Evolutionary conservation across 2,329 filamentous ascomycete species (phyloP).

Genomic region (Zalaria sp.): DNA sequence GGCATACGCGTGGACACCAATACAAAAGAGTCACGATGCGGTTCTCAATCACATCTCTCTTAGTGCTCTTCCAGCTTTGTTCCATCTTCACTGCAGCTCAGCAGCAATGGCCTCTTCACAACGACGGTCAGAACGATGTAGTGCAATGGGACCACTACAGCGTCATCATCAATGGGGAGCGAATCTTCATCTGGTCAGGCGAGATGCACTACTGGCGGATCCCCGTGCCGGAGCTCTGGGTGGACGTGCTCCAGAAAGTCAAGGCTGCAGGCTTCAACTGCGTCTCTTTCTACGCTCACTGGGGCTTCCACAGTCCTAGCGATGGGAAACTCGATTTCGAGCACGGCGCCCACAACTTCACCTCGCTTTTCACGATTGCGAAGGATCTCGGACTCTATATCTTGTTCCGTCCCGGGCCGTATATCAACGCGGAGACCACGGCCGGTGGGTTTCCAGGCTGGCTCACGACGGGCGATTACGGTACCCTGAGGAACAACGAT

Average conservation of each 20-base stretch:
- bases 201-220: slow-evolving; percentile 42
- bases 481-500: slow-evolving; percentile 33
- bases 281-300: slow-evolving; percentile 13
- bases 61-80: neutral
- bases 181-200: slow-evolving; percentile 38
- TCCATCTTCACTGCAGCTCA: neutral
- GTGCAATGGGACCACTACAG: slow-evolving; percentile 43
- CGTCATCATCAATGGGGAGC: slow-evolving; percentile 35
- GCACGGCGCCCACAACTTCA: slow-evolving; percentile 40
- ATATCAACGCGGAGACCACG: slow-evolving; percentile 47
- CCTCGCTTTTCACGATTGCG: slow-evolving; percentile 36
- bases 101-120: slow-evolving; percentile 4
- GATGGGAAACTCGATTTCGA: slow-evolving; percentile 28
- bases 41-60: neutral
- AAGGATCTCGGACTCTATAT: slow-evolving; percentile 41
- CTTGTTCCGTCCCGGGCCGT: slow-evolving; percentile 22
- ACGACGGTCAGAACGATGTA: slow-evolving; percentile 19
- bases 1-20: too few species aligned
- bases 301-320: neutral
- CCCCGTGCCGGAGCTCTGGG: slow-evolving; percentile 36
- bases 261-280: slow-evolving; percentile 37
- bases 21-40: too few species aligned
- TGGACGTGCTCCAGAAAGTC: slow-evolving; percentile 36
- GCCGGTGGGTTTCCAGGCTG: slow-evolving; percentile 48
- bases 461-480: slow-evolving; percentile 46